Base-by-base conservation (phyloP, 345 rosid genomes). In the Atalantia buxifolia region DNA sequence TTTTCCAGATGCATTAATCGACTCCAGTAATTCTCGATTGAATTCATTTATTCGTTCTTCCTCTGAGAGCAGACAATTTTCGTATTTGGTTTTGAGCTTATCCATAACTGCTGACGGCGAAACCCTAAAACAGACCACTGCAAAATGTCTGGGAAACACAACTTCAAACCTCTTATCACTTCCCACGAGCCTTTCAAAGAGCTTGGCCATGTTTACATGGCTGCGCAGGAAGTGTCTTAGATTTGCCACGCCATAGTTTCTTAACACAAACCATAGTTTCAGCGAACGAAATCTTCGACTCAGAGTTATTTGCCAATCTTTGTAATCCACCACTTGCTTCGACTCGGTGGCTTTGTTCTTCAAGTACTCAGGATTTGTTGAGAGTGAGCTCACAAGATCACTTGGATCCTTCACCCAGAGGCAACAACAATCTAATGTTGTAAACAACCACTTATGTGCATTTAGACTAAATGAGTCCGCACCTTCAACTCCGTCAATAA, bases 291-390 rank as follows among this genome's bases (percentile, higher is more conserved):
- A 81, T 77, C 93, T 88, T 75, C 92, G 45, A 71, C 88, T 78
- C 0, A 88, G 82, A 1, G 90, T 63, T n/a, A 89, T 83, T 76
- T 91, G 92, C 95, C 95, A 91, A 56, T 88, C 90, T 67, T 86
- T 84, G 70, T 81, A 88, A 69, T 91, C 86, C 24, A 88, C 83
- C 1, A 86, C 89, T 27, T 67, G 70, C n/a, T 82, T 75, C 6
- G 84, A 61, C 2, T 82, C 83, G 6, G 80, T 67, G 14, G 80
- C 84, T 69, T 81, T 75, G 69, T 88, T 85, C 67, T 75, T 82
- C 50, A 89, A 63, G 76, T 55, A 89, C 83, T 84, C 90, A 1
- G 92, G 88, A 35, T 80, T 71, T 48, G 88, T 80, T 8, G 86
- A 78, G 9, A 77, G 86, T 5, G 91, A 84, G 14, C 78, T 64